phyloP scores from a whole-genome alignment of 2,329 filamentous ascomycete genomes.

The Cladosporium austrohemisphaericum region DNA sequence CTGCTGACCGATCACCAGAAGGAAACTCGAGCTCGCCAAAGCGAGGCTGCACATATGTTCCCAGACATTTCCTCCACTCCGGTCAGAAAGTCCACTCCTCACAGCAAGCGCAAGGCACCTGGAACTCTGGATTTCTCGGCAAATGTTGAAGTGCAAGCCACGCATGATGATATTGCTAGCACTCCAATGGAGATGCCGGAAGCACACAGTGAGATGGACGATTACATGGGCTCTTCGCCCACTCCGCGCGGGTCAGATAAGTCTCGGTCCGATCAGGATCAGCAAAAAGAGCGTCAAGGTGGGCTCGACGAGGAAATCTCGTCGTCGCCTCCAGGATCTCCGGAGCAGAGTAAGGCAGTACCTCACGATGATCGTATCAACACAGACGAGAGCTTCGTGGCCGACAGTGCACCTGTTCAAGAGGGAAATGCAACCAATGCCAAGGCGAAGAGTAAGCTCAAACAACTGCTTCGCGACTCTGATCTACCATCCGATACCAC shows the following conservation, averaged over 20 bases:
- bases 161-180: conserved; percentile 30
- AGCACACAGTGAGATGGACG: conserved; percentile 39
- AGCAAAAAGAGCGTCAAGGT: background rate
- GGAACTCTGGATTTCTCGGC: conserved; percentile 27
- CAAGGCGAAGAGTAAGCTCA: too few species aligned
- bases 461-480: background rate
- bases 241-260: conserved; percentile 42
- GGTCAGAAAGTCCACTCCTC: conserved; percentile 18
- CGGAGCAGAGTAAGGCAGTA: background rate
- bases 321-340: conserved; percentile 12
- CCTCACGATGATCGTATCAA: background rate
- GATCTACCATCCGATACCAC: conserved; percentile 27
- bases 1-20: conserved; percentile 73
- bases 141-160: conserved; percentile 19
- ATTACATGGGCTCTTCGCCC: conserved; percentile 51
- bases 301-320: background rate
- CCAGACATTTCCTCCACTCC: conserved; percentile 61
- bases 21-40: conserved; percentile 71
- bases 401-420: background rate
- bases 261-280: background rate
- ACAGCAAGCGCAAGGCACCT: conserved; percentile 21
- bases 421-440: too few species aligned
- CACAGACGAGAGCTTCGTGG: background rate
- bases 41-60: conserved; percentile 62
- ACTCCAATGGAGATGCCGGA: conserved; percentile 43